Conservation (phyloP, 2,329 filamentous ascomycete species). For the Albophoma yamanashiensis region DNA sequence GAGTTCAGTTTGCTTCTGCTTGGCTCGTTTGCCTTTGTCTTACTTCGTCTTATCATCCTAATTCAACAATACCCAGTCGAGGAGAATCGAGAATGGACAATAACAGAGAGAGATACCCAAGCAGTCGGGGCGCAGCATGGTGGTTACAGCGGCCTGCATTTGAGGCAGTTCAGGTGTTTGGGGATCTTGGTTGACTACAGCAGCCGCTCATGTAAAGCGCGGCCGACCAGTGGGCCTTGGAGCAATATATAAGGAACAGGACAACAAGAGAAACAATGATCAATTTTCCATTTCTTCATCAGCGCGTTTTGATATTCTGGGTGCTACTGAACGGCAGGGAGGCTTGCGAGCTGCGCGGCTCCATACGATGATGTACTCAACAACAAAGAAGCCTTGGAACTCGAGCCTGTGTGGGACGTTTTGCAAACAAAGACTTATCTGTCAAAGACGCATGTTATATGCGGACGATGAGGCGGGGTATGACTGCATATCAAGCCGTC, state of each 20-base stretch:
- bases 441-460: background rate
- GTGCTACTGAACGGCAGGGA: background rate
- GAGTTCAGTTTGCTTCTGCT: background rate
- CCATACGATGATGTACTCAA: background rate
- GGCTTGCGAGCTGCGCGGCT: too few species aligned
- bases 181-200: constrained; percentile 1
- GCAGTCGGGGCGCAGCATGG: background rate
- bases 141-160: constrained; percentile 1
- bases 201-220: background rate
- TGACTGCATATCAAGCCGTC: background rate
- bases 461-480: background rate
- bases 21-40: constrained; percentile 1
- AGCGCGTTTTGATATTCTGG: background rate
- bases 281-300: background rate
- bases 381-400: too few species aligned
- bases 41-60: background rate
- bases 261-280: background rate
- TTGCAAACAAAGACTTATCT: too few species aligned
- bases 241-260: background rate
- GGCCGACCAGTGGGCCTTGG: background rate
- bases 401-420: background rate
- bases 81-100: background rate
- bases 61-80: constrained; percentile 2
- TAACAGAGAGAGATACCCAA: constrained; percentile 7
- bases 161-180: constrained; percentile 4